Evolutionary conservation across 2,329 filamentous ascomycete species (phyloP).

Genomic region (Sporothrix pseudoabietina): DNA sequence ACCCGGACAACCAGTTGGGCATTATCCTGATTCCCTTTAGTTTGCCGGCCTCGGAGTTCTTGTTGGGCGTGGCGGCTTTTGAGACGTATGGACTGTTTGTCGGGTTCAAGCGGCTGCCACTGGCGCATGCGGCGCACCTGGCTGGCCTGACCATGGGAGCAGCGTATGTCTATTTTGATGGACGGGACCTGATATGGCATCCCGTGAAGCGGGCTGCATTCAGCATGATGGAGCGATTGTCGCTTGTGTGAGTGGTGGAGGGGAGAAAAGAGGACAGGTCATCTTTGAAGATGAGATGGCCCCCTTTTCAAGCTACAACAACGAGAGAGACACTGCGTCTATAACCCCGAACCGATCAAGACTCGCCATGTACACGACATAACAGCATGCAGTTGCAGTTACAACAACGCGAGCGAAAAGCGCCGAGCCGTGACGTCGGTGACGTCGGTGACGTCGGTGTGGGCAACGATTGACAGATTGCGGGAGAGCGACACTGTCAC

Average conservation of each 20-base stretch:
- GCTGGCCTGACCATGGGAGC: slow-evolving; percentile 36
- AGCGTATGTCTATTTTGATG: slow-evolving; percentile 36
- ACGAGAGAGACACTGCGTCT: background rate
- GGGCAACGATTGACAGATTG: too few species aligned
- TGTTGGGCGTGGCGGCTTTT: slow-evolving; percentile 33
- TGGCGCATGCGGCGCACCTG: slow-evolving; percentile 37
- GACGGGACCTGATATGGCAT: slow-evolving; percentile 32
- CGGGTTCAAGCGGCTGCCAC: slow-evolving; percentile 33
- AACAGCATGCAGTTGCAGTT: background rate
- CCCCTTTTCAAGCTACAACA: background rate
- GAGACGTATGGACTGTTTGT: slow-evolving; percentile 37
- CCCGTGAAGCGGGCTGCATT: slow-evolving; percentile 34
- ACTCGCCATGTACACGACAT: too few species aligned
- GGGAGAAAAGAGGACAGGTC: background rate
- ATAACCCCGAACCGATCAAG: background rate
- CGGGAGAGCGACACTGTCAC: too few species aligned
- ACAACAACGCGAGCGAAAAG: too few species aligned
- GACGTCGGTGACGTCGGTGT: too few species aligned
- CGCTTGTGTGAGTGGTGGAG: background rate
- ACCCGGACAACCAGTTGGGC: slow-evolving; percentile 33
- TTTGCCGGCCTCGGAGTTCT: slow-evolving; percentile 35
- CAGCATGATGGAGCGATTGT: slow-evolving; percentile 24
- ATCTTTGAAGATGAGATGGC: background rate
- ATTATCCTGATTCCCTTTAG: slow-evolving; percentile 34
- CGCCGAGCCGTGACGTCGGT: too few species aligned